These are phyloP conservation scores for Ogataea allantospora DNA, from an alignment of 805 yeast species.

Conservation along the genomic window DNA sequence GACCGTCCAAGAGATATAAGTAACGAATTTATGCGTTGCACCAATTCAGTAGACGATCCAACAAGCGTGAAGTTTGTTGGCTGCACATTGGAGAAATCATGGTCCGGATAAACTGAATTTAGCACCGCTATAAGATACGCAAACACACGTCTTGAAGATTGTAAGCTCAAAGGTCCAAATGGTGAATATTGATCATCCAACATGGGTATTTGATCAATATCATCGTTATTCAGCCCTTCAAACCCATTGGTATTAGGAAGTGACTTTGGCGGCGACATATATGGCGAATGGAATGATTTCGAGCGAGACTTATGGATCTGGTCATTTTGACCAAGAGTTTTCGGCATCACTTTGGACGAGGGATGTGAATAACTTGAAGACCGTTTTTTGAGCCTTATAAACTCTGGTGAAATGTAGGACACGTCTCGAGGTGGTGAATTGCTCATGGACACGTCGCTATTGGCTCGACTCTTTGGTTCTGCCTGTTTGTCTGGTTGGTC, in stretches of 20 bases:
- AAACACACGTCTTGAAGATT: slow-evolving; percentile 84
- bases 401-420: slow-evolving; percentile 29
- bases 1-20: slow-evolving; percentile 63
- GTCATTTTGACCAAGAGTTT: slow-evolving; percentile 11
- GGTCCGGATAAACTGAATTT: slow-evolving; percentile 93
- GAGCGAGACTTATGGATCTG: slow-evolving; percentile 24
- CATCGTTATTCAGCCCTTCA: slow-evolving; percentile 5
- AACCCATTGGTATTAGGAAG: slow-evolving; percentile 15
- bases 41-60: slow-evolving; percentile 45
- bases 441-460: slow-evolving; percentile 23
- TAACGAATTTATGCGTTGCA: slow-evolving; percentile 72
- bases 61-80: slow-evolving; percentile 73
- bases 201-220: slow-evolving; percentile 3
- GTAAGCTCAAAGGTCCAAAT: slow-evolving; percentile 86
- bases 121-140: slow-evolving; percentile 87
- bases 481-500: slow-evolving; percentile 11
- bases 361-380: slow-evolving; percentile 34
- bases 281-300: slow-evolving; percentile 31
- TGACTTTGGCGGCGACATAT: slow-evolving; percentile 28
- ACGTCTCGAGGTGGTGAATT: slow-evolving; percentile 14
- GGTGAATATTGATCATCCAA: slow-evolving; percentile 46
- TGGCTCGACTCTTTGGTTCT: slow-evolving; percentile 17
- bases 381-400: slow-evolving; percentile 32
- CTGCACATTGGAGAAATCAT: slow-evolving; percentile 83
- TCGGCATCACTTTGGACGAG: slow-evolving; percentile 16